A percentile compares a stretch with the other conserved stretches of the same genome.
phyloP scores from a whole-genome alignment of 176 grass and related monocot species.

The Pontederia crassipes region DNA sequence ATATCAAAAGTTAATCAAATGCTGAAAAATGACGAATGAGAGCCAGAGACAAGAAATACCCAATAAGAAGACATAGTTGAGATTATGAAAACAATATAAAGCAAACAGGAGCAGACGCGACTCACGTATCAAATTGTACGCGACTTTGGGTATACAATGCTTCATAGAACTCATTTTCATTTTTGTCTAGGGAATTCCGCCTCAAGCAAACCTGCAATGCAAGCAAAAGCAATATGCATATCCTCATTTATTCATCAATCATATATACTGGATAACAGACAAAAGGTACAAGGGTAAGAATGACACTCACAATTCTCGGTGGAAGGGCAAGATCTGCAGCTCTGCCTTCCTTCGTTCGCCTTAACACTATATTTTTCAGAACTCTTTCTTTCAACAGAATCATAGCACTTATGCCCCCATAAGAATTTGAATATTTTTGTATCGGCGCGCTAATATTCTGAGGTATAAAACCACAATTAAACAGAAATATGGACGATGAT shows the following conservation, averaged over 20 bases:
- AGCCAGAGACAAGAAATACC: not conserved
- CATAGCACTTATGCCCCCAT: constrained; percentile 48
- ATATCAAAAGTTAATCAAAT: too few species aligned
- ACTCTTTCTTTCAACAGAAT: constrained; percentile 70
- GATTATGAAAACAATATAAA: constrained; percentile 2
- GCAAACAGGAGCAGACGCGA: constrained; percentile 1
- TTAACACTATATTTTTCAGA: constrained; percentile 78
- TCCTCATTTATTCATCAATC: not conserved
- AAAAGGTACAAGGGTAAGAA: not conserved
- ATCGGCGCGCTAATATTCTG: constrained; percentile 75
- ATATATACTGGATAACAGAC: not conserved
- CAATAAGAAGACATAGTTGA: not conserved
- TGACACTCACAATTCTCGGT: constrained; percentile 59
- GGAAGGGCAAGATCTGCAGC: constrained; percentile 95
- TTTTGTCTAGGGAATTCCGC: constrained; percentile 68
- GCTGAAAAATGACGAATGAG: too few species aligned
- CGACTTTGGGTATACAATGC: constrained; percentile 89
- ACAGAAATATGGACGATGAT: not conserved
- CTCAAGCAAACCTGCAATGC: constrained; percentile 64
- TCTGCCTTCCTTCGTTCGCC: constrained; percentile 77
- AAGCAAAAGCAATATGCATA: not conserved
- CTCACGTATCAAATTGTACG: constrained; percentile 88
- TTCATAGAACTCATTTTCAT: constrained; percentile 92
- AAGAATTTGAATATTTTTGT: constrained; percentile 24
- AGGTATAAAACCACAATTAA: constrained; percentile 1